Base-by-base conservation (phyloP, 345 rosid genomes). In the Streptanthus diversifolius region DNA sequence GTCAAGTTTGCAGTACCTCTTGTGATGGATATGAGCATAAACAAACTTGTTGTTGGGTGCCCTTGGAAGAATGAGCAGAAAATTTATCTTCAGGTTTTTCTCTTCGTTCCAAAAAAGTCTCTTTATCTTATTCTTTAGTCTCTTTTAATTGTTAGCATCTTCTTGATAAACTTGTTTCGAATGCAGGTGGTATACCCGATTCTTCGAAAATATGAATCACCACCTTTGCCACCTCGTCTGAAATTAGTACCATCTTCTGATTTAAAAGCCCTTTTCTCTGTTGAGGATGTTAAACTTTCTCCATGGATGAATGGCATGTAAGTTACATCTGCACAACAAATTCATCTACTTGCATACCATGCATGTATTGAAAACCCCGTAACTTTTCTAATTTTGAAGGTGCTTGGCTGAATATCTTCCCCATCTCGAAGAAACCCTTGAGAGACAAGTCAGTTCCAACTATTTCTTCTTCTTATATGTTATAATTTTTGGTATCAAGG, bases 371-470 rank as follows among this genome's bases (percentile, higher is more conserved):
- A 44, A 44, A 37, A 11, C 43, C 29, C 4, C 8, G 7, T 75
- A 30, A 18, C 17, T 66, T 22, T 24, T 59, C n/a, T 74, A 71
- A 67, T 68, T 68, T 74, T 64, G 40, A 75, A 95, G 99, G 98
- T 95, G 98, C 80, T 82, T 95, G 89, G 99, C 99, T 58, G 99
- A 95, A 81, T 95, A 91, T 86, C 98, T 95, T 78, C 99, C 99
- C 9, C 88, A 86, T 81, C 89, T 91, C 4, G 99, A 95, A 81
- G 90, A 90, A 81, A 80, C 83, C 25, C 87, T 95, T 71, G 86
- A 81, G 80, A 87, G 87, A 79, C 98, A 86, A 90, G 98, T 91
- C 13, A 51, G 85, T 77, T 75, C 17, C 22, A 63, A 55, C 53
- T 15, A 58, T 53, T 8, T 11, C 59, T 48, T 11, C 59, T 48